Base-by-base conservation (phyloP, 257 asterid species). In the Phtheirospermum japonicum region DNA sequence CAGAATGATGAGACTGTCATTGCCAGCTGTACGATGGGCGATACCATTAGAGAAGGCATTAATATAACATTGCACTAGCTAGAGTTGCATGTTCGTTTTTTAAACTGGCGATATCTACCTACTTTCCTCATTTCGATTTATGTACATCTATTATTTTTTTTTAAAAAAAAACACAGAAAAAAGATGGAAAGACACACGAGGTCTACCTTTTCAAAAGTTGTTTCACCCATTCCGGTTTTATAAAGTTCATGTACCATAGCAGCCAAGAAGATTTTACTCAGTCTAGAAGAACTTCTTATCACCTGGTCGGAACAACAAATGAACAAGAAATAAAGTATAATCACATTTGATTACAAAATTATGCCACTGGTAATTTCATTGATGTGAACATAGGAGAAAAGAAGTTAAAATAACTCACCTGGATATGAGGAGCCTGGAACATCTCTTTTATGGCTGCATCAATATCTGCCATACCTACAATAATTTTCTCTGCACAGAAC, bases 391-490 rank as follows among this genome's bases (percentile, higher is more conserved):
- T 65, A 30, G 49, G 43, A 40, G n/a, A 46, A 28, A 30, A 52
- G 53, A 54, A 31, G 48, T 37, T 52, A 51, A 46, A 13, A 61
- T 57, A 66, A 77, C 95, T 66, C 72, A 92, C 97, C 78, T 89
- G 97, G 72, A 93, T 85, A 72, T 87, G 99, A 77, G 99, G 96
- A 72, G 99, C 97, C 82, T 93, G 97, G 71, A 89, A 89, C 97
- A 93, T 93, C 77, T 93, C 99, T 74, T 85, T 85, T 70, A 87
- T 89, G 53, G 97, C 94, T 60, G 91, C 75, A 60, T 89, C 99
- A 63, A 93, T 81, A 65, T 93, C 95, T 34, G 74, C 59, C 90
- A 89, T 78, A 33, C 91, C 94, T 36, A 87, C 94, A 5, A 77
- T 69, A 51, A 64, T 50, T 59, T 79, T 87, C 56, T 84, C 96